These are phyloP conservation scores for Hylodesmum podocarpum DNA, from an alignment of 306 rosid species.

Conservation along the genomic window DNA sequence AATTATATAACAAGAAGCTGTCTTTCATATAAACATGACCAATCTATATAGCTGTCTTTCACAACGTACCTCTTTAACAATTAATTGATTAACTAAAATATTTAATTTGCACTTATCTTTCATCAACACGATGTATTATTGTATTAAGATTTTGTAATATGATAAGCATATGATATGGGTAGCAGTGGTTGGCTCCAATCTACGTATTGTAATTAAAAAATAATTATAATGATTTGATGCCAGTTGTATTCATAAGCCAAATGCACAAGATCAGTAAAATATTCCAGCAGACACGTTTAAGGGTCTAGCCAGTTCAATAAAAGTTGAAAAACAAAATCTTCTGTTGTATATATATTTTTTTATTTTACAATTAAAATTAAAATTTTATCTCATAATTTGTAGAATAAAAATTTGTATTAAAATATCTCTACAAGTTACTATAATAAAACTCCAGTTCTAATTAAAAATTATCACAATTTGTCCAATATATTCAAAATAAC, in stretches of 20 bases:
- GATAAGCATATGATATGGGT: neutral
- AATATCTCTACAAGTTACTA: no score
- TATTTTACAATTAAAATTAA: no score
- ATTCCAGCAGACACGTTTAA: neutral
- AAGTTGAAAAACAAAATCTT: neutral
- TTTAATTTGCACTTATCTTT: neutral
- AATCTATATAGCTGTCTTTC: no score
- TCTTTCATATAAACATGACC: neutral
- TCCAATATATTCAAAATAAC: no score
- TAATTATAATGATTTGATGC: neutral
- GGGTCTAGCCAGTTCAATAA: neutral
- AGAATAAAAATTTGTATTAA: no score
- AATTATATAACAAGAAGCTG: no score
- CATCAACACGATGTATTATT: neutral
- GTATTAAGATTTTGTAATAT: neutral
- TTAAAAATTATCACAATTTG: no score
- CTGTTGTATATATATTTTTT: no score
- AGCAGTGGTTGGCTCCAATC: conserved; percentile 6
- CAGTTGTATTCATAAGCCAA: conserved; percentile 5
- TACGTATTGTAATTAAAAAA: neutral
- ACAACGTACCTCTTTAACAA: neutral
- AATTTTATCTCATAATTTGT: no score
- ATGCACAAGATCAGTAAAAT: neutral
- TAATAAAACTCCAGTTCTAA: no score
- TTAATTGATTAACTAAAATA: neutral